A percentile compares a stretch with the other conserved stretches of the same genome.
phyloP scores from a whole-genome alignment of 352 stramenopile species.

The Globisporangium uncinulatum region DNA sequence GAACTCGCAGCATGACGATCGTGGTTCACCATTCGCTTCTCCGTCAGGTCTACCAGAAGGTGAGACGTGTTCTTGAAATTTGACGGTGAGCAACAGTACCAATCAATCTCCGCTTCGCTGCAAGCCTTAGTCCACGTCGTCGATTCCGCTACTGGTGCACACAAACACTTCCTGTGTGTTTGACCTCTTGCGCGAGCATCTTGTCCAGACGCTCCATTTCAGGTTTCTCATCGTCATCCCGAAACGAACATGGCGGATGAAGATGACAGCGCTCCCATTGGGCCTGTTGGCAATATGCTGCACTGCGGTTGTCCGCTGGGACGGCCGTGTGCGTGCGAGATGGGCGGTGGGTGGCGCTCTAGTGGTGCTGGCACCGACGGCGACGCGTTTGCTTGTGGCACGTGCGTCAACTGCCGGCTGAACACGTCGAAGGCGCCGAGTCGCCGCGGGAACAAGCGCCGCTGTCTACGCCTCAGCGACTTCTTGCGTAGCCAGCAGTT shows the following conservation, averaged over 20 bases:
- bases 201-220: not conserved
- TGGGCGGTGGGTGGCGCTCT: constrained; percentile 15
- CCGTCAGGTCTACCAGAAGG: no score
- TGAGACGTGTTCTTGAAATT: no score
- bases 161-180: no score
- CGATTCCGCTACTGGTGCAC: no score
- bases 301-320: constrained; percentile 53
- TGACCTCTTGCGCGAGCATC: not conserved
- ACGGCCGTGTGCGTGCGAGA: constrained; percentile 55
- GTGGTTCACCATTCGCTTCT: no score
- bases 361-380: no score
- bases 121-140: no score
- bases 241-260: not conserved
- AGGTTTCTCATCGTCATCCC: no score
- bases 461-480: constrained; percentile 48
- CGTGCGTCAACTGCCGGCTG: constrained; percentile 59
- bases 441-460: constrained; percentile 1
- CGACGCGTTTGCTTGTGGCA: constrained; percentile 23
- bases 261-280: constrained; percentile 5
- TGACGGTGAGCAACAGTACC: no score
- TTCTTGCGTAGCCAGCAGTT: constrained; percentile 29
- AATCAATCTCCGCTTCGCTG: no score
- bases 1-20: no score
- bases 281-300: constrained; percentile 39
- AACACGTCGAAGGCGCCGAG: constrained; percentile 25